phyloP scores from a whole-genome alignment of 192 early-diverging fungal species.

The Jimgerdemannia lactiflua region DNA sequence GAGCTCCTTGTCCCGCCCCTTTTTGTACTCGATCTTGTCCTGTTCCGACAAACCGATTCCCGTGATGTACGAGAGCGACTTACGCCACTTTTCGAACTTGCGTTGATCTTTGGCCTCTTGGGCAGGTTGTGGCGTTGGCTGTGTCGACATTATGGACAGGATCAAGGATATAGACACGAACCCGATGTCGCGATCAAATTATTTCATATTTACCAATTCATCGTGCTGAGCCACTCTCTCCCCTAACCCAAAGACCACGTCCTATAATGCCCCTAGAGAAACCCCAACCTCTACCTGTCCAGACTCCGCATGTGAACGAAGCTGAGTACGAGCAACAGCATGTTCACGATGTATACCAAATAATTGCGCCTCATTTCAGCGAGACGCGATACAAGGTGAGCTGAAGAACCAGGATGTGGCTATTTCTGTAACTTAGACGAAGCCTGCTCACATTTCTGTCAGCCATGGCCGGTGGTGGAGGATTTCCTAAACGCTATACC shows the following conservation, averaged over 20 bases:
- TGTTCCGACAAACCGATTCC: slow-evolving; percentile 55
- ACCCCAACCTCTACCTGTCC: slow-evolving; percentile 34
- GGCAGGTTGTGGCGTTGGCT: not conserved
- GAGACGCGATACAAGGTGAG: slow-evolving; percentile 89
- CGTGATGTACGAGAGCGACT: slow-evolving; percentile 52
- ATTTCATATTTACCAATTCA: not conserved
- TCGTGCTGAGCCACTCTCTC: not conserved
- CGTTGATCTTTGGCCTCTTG: slow-evolving; percentile 46
- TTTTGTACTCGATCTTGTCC: slow-evolving; percentile 35
- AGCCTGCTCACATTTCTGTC: not conserved
- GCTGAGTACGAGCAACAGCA: slow-evolving; percentile 69
- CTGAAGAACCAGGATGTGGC: not conserved
- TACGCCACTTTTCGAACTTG: slow-evolving; percentile 62
- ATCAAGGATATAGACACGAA: not conserved
- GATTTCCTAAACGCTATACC: slow-evolving; percentile 63
- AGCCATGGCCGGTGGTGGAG: slow-evolving; percentile 97
- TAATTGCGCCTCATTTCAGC: slow-evolving; percentile 91
- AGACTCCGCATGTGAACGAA: slow-evolving; percentile 26
- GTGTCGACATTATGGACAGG: not conserved
- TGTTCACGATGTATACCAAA: slow-evolving; percentile 91
- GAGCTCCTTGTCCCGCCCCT: slow-evolving; percentile 38
- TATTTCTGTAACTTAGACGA: not conserved
- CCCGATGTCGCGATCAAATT: not conserved
- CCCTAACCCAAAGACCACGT: not conserved
- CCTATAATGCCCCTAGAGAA: slow-evolving; percentile 2